Evolutionary conservation across 768 basidiomycete species (phyloP).

Genomic region (Agrocybe chaxingu): DNA sequence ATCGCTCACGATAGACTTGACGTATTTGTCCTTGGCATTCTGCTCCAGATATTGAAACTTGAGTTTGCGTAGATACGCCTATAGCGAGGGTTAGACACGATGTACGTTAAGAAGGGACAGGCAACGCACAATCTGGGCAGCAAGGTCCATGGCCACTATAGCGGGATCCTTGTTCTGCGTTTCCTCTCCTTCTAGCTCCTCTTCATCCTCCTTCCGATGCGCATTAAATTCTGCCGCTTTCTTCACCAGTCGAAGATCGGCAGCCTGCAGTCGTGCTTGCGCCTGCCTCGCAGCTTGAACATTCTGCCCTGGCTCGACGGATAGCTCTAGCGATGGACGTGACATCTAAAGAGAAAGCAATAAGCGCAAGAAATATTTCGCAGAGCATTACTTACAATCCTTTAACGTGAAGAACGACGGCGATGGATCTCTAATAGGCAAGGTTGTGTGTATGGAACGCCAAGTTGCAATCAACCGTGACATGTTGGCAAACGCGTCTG

Average conservation of each 20-base stretch:
- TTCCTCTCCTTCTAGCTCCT: constrained; percentile 33
- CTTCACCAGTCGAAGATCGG: constrained; percentile 35
- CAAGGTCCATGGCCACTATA: constrained; percentile 55
- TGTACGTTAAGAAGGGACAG: neutral
- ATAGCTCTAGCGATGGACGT: constrained; percentile 19
- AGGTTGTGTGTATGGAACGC: too few species aligned
- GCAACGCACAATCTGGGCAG: constrained; percentile 56
- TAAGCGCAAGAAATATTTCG: neutral
- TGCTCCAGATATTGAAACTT: constrained; percentile 91
- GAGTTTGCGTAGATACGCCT: constrained; percentile 72
- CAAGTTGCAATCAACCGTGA: too few species aligned
- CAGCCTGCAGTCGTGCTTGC: constrained; percentile 28
- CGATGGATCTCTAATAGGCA: too few species aligned
- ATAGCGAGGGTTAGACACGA: neutral
- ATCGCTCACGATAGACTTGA: constrained; percentile 83
- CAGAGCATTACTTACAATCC: too few species aligned
- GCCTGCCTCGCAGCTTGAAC: constrained; percentile 31
- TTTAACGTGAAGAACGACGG: too few species aligned
- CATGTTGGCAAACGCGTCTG: too few species aligned
- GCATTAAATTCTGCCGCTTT: constrained; percentile 34
- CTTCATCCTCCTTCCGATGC: constrained; percentile 32
- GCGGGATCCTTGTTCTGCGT: constrained; percentile 45
- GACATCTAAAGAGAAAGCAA: neutral
- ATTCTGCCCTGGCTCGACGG: constrained; percentile 29
- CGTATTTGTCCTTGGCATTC: constrained; percentile 86